Evolutionary conservation across 768 basidiomycete species (phyloP), one percentile per base, ranked within the genome.

Genomic region (Macrocybe gigantea): DNA sequence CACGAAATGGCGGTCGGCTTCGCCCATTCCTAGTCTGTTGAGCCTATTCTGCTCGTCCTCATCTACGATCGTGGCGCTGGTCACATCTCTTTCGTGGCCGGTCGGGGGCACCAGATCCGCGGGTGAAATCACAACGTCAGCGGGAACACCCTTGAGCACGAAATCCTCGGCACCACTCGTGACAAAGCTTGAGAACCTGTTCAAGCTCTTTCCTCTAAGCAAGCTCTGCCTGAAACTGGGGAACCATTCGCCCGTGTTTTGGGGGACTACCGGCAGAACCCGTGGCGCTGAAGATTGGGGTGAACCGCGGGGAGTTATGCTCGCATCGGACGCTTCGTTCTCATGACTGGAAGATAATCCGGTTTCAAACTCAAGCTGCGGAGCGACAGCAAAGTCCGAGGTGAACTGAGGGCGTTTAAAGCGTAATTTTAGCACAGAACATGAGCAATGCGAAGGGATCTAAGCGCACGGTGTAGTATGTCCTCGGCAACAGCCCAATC

Each of bases 171-270:
- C 89, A 33, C 89, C 89, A 49, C 84, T 88, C 6, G 85, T 88
- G 10, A 92, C 88, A 61, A 91, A 92, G 48, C 75, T 83, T 1
- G 88, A 89, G 65, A 92, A 92, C n/a, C 88, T 76, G 61, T 91
- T 90, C 46, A 91, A 64, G 39, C 79, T 80, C 64, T 83, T 89
- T 7, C 88, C 87, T 31, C 86, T 82, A 1, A 92, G 76, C 0
- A 91, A 71, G 53, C 80, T 83, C 47, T 79, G 78, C 7, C 82
- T 70, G 56, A 88, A 85, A 61, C 78, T 86, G 1, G 86, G 85
- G 53, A 85, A 78, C 71, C 85, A 85, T 62, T 88, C 87, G 9
- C 85, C 86, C 1, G 87, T 88, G 43, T 73, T 72, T 56, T 88
- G 85, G 2, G 78, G 80, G 8, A 82, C 57, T 35, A 86, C 68